Conservation (phyloP, 192 early-diverging fungal species). For the Anaeromyces robustus region DNA sequence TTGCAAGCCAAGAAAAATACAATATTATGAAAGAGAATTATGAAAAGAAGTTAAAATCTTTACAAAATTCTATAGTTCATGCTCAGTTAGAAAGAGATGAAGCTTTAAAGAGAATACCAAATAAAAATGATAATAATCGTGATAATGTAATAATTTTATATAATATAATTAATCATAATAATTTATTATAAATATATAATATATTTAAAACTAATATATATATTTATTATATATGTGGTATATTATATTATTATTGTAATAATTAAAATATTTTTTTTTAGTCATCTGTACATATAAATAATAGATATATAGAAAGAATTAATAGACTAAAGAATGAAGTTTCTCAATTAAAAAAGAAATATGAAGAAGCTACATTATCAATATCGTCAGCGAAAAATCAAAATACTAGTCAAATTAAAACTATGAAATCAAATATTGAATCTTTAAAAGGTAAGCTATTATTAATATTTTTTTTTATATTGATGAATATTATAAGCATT, state of each 20-base stretch:
- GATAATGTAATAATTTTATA: conserved; percentile 3
- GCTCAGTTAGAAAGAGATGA: conserved; percentile 43
- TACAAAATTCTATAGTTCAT: conserved; percentile 38
- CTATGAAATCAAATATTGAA: conserved; percentile 48
- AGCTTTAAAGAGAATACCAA: conserved; percentile 33
- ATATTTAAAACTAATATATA: no score
- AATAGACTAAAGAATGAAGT: conserved; percentile 35
- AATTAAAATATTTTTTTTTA: conserved; percentile 2
- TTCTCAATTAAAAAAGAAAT: conserved; percentile 31
- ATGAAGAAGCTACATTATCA: conserved; percentile 27
- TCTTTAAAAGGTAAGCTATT: conserved; percentile 30
- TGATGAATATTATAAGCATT: neutral
- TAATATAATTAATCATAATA: no score
- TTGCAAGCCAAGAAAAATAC: conserved; percentile 35
- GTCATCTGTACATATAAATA: conserved; percentile 4
- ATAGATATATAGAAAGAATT: conserved; percentile 37
- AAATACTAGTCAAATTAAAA: conserved; percentile 41
- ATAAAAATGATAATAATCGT: conserved; percentile 5
- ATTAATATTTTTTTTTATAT: no score
- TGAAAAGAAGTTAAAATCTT: conserved; percentile 45
- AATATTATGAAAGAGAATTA: conserved; percentile 41
- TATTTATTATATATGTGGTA: no score
- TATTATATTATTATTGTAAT: conserved; percentile 1
- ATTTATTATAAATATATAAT: conserved; percentile 17
- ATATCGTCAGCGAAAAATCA: conserved; percentile 23